phyloP scores from a whole-genome alignment of 768 basidiomycete genomes.

The Butyriboletus loyo region DNA sequence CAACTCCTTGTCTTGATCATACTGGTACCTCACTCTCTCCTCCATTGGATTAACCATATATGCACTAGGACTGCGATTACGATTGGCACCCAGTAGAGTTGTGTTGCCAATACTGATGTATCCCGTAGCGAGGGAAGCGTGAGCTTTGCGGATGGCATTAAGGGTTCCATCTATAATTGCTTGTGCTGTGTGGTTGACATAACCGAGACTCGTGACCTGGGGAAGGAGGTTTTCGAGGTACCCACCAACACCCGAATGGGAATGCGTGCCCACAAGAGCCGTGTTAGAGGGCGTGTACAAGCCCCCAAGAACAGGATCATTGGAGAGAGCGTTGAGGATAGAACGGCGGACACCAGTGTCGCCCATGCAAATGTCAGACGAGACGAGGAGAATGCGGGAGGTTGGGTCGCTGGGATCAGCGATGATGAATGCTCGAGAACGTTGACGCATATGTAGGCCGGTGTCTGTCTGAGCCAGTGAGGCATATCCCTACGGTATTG shows the following conservation, averaged over 20 bases:
- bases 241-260: conserved; percentile 75
- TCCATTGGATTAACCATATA: conserved; percentile 72
- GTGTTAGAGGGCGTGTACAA: conserved; percentile 70
- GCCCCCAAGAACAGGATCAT: conserved; percentile 48
- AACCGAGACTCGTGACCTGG: conserved; percentile 71
- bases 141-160: conserved; percentile 64
- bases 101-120: conserved; percentile 64
- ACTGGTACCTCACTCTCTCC: conserved; percentile 64
- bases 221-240: conserved; percentile 78
- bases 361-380: conserved; percentile 83
- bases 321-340: conserved; percentile 56
- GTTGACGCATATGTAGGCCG: conserved; percentile 76
- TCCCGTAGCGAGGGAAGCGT: conserved; percentile 57
- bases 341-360: conserved; percentile 72
- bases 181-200: conserved; percentile 66
- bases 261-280: conserved; percentile 72
- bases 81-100: conserved; percentile 64
- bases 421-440: conserved; percentile 73
- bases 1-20: conserved; percentile 74
- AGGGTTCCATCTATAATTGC: conserved; percentile 73
- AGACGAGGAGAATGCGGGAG: conserved; percentile 71
- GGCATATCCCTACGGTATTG: conserved; percentile 57
- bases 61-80: conserved; percentile 72
- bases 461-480: conserved; percentile 61
- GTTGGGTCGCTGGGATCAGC: conserved; percentile 41